phyloP scores from a whole-genome alignment of 225 moss, liverwort and hornwort species.

The Polytrichum commune region DNA sequence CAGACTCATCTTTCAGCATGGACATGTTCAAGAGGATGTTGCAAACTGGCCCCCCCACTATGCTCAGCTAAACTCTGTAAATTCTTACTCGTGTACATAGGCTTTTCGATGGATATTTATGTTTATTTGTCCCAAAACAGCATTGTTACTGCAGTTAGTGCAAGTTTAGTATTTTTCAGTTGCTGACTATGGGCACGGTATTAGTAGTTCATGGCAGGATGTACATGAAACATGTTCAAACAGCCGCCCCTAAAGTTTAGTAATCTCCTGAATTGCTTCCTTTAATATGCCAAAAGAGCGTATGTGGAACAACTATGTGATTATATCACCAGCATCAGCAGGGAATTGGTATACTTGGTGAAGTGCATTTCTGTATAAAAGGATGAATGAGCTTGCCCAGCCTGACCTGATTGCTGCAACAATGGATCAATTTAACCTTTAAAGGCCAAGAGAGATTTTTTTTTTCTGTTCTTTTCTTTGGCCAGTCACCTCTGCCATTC shows the following conservation, averaged over 20 bases:
- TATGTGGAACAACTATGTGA: no score
- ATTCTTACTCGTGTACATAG: conserved; percentile 30
- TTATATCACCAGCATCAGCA: no score
- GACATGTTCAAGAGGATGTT: conserved; percentile 97
- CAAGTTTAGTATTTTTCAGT: background rate
- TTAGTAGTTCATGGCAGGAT: background rate
- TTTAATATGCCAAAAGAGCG: background rate
- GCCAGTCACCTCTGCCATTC: no score
- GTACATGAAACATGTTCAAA: background rate
- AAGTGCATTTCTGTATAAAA: no score
- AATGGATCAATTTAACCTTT: no score
- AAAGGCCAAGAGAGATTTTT: no score
- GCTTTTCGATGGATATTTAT: background rate
- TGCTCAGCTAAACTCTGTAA: conserved; percentile 66
- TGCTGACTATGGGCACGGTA: background rate
- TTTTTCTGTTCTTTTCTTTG: no score
- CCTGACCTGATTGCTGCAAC: no score
- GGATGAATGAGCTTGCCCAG: no score
- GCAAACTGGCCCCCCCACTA: conserved; percentile 93
- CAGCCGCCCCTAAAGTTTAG: background rate
- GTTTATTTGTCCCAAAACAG: conserved; percentile 5
- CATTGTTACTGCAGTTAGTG: background rate
- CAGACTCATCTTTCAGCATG: conserved; percentile 97
- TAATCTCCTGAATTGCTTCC: background rate
- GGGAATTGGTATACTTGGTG: no score